Conservation (phyloP, 768 basidiomycete genomes). For the Gloeophyllum trabeum region DNA sequence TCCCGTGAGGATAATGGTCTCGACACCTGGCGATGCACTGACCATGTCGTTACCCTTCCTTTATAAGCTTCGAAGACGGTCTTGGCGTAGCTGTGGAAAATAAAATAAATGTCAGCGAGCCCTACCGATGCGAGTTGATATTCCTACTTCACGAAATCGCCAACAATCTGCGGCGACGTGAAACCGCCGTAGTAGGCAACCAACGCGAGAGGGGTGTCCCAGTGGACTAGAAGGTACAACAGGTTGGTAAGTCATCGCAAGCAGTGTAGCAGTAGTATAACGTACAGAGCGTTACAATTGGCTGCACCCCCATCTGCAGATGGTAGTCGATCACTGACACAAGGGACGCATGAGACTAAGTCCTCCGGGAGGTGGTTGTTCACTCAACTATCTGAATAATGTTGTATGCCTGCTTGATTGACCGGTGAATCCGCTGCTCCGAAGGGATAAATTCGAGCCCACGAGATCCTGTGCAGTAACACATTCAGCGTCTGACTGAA, state of each 20-base stretch:
- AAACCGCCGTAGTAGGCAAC: conserved; percentile 40
- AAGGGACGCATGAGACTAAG: conserved; percentile 1
- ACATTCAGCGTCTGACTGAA: too few relatives aligned
- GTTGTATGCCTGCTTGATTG: conserved; percentile 32
- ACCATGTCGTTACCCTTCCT: conserved; percentile 37
- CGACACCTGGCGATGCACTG: too few relatives aligned
- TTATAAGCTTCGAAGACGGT: conserved; percentile 38
- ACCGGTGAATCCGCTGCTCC: conserved; percentile 36
- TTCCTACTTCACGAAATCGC: conserved; percentile 34
- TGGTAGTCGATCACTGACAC: conserved; percentile 33
- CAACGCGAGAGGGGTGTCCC: conserved; percentile 36
- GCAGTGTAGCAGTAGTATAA: too few relatives aligned
- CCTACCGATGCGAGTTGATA: too few relatives aligned
- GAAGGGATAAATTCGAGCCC: conserved; percentile 40
- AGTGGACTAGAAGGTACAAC: conserved; percentile 34
- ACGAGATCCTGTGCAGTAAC: conserved; percentile 33
- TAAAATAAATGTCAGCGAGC: not conserved
- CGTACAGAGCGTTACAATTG: conserved; percentile 39
- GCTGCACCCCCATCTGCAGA: conserved; percentile 26
- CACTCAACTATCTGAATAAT: conserved; percentile 30
- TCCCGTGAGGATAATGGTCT: too few relatives aligned
- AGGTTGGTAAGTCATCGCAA: too few relatives aligned
- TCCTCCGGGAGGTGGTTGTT: not conserved
- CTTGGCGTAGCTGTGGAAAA: conserved; percentile 29
- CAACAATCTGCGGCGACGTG: conserved; percentile 30